phyloP scores from a whole-genome alignment of 306 rosid genomes.

The Canavalia gladiata region DNA sequence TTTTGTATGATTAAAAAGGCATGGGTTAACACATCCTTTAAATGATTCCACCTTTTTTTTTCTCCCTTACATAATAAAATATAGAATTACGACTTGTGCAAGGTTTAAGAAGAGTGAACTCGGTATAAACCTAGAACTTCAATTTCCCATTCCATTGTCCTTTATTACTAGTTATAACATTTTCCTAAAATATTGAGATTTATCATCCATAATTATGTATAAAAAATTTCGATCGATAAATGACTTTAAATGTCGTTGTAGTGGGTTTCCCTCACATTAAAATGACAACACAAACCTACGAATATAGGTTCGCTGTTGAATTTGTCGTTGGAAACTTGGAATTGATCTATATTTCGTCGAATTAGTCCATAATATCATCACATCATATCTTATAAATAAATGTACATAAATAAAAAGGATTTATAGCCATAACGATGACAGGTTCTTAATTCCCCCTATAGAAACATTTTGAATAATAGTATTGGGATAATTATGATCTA shows the following conservation, averaged over 20 bases:
- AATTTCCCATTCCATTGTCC: neutral
- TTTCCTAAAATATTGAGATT: slow-evolving; percentile 1
- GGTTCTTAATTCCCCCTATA: neutral
- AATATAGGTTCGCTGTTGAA: neutral
- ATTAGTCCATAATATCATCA: neutral
- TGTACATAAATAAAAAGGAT: neutral
- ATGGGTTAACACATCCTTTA: no score
- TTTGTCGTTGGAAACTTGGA: neutral
- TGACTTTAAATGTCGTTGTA: neutral
- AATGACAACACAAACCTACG: slow-evolving; percentile 2
- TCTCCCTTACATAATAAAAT: neutral
- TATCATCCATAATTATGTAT: neutral
- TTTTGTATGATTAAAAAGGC: no score
- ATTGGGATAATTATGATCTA: neutral
- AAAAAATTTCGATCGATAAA: neutral
- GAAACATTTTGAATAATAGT: neutral
- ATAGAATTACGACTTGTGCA: neutral
- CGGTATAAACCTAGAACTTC: no score
- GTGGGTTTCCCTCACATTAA: neutral
- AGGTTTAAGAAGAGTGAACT: neutral
- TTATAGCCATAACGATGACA: neutral
- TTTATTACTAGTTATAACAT: neutral
- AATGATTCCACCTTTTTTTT: no score
- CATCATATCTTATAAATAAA: neutral
- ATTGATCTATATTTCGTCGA: neutral